Evolutionary conservation across 192 early-diverging fungal genomes (phyloP).

Genomic region (Umbelopsis isabellina): DNA sequence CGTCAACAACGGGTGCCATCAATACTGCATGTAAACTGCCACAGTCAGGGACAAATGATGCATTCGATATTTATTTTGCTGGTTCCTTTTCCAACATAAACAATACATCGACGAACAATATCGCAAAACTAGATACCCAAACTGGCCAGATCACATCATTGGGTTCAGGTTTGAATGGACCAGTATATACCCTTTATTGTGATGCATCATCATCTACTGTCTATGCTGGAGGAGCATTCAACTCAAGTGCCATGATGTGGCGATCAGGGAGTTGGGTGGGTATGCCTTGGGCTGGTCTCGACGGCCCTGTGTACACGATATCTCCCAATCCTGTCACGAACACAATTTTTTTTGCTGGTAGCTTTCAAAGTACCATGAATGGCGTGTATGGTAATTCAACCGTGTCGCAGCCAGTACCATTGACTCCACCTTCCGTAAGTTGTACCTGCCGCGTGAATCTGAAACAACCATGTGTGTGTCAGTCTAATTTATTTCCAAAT

Average conservation of each 20-base stretch:
- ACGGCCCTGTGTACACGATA: constrained; percentile 69
- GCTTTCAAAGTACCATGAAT: constrained; percentile 68
- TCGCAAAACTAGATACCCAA: constrained; percentile 26
- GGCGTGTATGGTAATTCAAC: constrained; percentile 55
- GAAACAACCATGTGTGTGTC: neutral
- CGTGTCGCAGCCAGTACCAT: constrained; percentile 53
- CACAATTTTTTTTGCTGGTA: constrained; percentile 69
- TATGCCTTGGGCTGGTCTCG: constrained; percentile 69
- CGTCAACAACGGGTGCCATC: constrained; percentile 3
- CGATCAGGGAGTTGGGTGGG: constrained; percentile 49
- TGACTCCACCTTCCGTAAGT: constrained; percentile 41
- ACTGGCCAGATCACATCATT: constrained; percentile 20
- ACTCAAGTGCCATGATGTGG: constrained; percentile 13
- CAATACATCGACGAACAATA: constrained; percentile 12
- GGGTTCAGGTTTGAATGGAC: constrained; percentile 33
- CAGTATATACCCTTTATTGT: constrained; percentile 38
- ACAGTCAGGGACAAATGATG: constrained; percentile 8
- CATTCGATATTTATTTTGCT: constrained; percentile 32
- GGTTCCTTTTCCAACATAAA: constrained; percentile 36
- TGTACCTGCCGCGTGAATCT: neutral
- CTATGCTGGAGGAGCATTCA: constrained; percentile 40
- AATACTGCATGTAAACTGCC: constrained; percentile 17
- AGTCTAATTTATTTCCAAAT: constrained; percentile 17
- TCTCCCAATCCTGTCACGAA: constrained; percentile 43
- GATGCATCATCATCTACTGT: constrained; percentile 25